Conservation (phyloP, 1,284 basidiomycete species). For the Phlebopus sp. region DNA sequence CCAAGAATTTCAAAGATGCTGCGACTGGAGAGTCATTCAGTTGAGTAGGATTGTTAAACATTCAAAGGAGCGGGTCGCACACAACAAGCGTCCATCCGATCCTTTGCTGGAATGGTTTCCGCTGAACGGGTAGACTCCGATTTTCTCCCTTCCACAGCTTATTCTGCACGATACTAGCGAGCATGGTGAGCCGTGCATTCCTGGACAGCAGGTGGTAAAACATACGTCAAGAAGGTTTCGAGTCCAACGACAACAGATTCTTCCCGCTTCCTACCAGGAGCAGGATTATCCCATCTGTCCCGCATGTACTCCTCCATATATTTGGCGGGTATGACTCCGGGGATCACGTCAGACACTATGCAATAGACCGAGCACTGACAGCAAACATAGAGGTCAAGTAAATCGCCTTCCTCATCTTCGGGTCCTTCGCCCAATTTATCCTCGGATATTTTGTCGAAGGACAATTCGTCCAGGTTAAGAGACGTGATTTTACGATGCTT, state of each 20-base stretch:
- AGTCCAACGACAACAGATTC: slow-evolving; percentile 51
- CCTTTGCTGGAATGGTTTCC: slow-evolving; percentile 57
- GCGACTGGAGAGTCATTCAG: slow-evolving; percentile 32
- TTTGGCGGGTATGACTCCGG: slow-evolving; percentile 63
- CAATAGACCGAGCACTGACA: slow-evolving; percentile 77
- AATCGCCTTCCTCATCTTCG: slow-evolving; percentile 48
- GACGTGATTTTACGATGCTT: slow-evolving; percentile 45
- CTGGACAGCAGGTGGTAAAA: slow-evolving; percentile 3
- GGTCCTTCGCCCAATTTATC: slow-evolving; percentile 32
- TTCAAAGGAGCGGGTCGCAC: slow-evolving; percentile 40
- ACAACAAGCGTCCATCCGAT: slow-evolving; percentile 62
- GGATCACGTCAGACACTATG: slow-evolving; percentile 63
- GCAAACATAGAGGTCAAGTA: slow-evolving; percentile 75
- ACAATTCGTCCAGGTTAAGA: slow-evolving; percentile 24
- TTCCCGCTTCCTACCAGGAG: slow-evolving; percentile 41
- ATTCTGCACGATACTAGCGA: slow-evolving; percentile 63
- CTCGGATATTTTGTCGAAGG: slow-evolving; percentile 33
- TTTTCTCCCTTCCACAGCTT: slow-evolving; percentile 68
- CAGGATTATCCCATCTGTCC: slow-evolving; percentile 41
- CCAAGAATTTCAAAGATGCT: slow-evolving; percentile 59
- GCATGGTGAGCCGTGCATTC: slow-evolving; percentile 13
- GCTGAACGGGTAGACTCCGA: slow-evolving; percentile 51
- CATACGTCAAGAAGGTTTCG: slow-evolving; percentile 66
- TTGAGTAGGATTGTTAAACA: slow-evolving; percentile 8
- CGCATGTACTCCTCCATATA: slow-evolving; percentile 44